These are phyloP conservation scores for Penicillium longicatenatum DNA, from an alignment of 495 filamentous ascomycete genomes.

Conservation along the genomic window DNA sequence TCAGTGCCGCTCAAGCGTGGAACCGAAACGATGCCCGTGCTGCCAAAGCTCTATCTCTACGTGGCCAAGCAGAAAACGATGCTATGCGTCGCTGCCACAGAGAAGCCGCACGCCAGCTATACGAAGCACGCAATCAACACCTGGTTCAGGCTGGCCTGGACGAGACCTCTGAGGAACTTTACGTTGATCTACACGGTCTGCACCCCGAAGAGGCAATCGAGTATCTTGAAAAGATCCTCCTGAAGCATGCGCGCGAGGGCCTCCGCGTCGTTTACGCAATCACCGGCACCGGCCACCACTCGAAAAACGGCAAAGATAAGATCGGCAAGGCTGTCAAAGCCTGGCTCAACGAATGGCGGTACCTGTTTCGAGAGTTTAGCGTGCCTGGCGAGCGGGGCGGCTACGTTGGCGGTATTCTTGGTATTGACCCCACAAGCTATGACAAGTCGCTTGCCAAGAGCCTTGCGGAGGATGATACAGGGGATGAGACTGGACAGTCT, in stretches of 20 bases:
- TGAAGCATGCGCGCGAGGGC: constrained; percentile 71
- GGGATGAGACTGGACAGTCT: constrained; percentile 25
- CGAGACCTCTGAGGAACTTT: constrained; percentile 67
- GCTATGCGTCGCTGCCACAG: constrained; percentile 97
- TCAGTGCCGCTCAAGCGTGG: constrained; percentile 98
- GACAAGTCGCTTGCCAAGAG: constrained; percentile 60
- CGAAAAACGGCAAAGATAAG: constrained; percentile 98
- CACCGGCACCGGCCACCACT: constrained; percentile 95
- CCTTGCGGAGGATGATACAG: constrained; percentile 24
- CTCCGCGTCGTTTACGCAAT: constrained; percentile 87
- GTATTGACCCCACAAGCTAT: constrained; percentile 88
- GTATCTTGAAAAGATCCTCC: constrained; percentile 83
- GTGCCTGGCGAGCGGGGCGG: constrained; percentile 81
- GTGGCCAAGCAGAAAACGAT: constrained; percentile 95
- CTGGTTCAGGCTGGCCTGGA: constrained; percentile 41
- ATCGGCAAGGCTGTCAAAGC: constrained; percentile 89
- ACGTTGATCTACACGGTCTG: constrained; percentile 93
- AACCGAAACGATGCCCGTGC: constrained; percentile 96
- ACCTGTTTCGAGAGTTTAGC: constrained; percentile 93
- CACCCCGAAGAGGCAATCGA: constrained; percentile 97
- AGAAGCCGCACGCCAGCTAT: constrained; percentile 86
- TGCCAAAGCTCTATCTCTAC: constrained; percentile 89
- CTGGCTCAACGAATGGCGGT: constrained; percentile 94
- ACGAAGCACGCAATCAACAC: constrained; percentile 92
- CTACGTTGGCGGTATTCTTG: constrained; percentile 89